Evolutionary conservation across 2,329 filamentous ascomycete genomes (phyloP).

Genomic region (Pseudogymnoascus sp.): DNA sequence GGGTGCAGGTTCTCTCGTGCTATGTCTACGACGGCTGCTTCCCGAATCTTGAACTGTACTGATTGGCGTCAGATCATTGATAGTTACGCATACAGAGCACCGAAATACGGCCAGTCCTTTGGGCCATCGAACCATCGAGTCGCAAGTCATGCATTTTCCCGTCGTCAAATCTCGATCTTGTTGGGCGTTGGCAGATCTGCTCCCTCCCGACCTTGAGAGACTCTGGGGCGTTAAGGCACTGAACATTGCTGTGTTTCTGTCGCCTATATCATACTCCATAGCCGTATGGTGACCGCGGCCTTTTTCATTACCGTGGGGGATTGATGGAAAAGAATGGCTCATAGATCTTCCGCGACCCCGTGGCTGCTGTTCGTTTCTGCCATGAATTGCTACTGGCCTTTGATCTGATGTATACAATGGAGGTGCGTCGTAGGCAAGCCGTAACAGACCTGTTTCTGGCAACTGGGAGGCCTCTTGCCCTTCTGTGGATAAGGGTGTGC

Average conservation of each 20-base stretch:
- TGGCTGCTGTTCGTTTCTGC: constrained; percentile 10
- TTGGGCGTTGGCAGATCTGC: constrained; percentile 24
- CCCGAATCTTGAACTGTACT: background rate
- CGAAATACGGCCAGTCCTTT: constrained; percentile 64
- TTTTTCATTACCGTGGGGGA: constrained; percentile 57
- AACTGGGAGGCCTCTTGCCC: background rate
- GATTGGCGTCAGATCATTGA: constrained; percentile 63
- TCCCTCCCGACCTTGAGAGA: constrained; percentile 21
- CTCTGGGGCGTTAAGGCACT: constrained; percentile 13
- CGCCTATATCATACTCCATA: constrained; percentile 37
- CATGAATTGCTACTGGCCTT: background rate
- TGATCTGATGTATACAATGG: background rate
- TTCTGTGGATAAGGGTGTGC: background rate
- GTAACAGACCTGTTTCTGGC: background rate
- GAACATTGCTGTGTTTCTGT: constrained; percentile 31
- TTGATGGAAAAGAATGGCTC: constrained; percentile 70
- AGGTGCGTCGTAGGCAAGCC: background rate
- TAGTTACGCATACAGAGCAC: constrained; percentile 74
- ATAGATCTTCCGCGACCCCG: constrained; percentile 42
- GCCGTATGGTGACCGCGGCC: constrained; percentile 32
- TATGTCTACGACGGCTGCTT: background rate
- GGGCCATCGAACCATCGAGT: constrained; percentile 72
- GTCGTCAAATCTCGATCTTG: constrained; percentile 52
- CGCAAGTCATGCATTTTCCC: constrained; percentile 80
- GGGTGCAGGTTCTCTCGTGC: background rate